Conservation (phyloP, 306 rosid genomes). For the Prunus fruticosa region DNA sequence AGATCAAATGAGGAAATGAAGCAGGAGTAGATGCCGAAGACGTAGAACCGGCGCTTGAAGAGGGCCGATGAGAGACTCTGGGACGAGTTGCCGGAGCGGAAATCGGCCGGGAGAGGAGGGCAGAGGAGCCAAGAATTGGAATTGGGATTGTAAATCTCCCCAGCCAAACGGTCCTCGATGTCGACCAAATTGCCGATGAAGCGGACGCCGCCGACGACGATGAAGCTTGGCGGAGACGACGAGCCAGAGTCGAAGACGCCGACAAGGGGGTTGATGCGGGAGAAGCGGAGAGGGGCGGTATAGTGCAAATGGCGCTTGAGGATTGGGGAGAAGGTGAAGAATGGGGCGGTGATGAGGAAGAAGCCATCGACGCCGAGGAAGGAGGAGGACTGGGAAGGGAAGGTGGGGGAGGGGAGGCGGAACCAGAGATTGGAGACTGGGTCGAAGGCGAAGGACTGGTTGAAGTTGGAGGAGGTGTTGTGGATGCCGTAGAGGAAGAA, state of each 20-base stretch:
- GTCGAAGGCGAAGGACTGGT: slow-evolving; percentile 81
- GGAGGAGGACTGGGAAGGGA: slow-evolving; percentile 40
- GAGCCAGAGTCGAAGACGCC: slow-evolving; percentile 41
- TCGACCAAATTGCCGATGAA: slow-evolving; percentile 75
- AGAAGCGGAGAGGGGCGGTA: slow-evolving; percentile 61
- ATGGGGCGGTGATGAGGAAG: slow-evolving; percentile 66
- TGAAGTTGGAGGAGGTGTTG: slow-evolving; percentile 68
- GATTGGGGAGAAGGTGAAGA: slow-evolving; percentile 48
- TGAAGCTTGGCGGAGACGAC: slow-evolving; percentile 28
- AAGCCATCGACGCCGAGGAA: slow-evolving; percentile 56
- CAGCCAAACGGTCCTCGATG: slow-evolving; percentile 72
- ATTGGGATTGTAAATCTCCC: slow-evolving; percentile 62
- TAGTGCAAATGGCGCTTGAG: slow-evolving; percentile 41
- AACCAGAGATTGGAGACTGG: slow-evolving; percentile 67
- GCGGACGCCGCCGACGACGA: slow-evolving; percentile 75
- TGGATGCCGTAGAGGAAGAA: slow-evolving; percentile 82
- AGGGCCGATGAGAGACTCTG: slow-evolving; percentile 70
- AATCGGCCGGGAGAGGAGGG: slow-evolving; percentile 69
- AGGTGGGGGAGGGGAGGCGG: slow-evolving; percentile 43
- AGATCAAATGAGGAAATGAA: slow-evolving; percentile 65
- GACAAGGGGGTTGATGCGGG: slow-evolving; percentile 75
- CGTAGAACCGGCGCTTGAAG: slow-evolving; percentile 48
- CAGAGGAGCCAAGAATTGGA: slow-evolving; percentile 50
- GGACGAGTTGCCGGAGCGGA: slow-evolving; percentile 69
- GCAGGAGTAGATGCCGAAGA: slow-evolving; percentile 67